These are phyloP conservation scores for Margaritispora aquatica DNA, from an alignment of 495 filamentous ascomycete species.

Conservation along the genomic window DNA sequence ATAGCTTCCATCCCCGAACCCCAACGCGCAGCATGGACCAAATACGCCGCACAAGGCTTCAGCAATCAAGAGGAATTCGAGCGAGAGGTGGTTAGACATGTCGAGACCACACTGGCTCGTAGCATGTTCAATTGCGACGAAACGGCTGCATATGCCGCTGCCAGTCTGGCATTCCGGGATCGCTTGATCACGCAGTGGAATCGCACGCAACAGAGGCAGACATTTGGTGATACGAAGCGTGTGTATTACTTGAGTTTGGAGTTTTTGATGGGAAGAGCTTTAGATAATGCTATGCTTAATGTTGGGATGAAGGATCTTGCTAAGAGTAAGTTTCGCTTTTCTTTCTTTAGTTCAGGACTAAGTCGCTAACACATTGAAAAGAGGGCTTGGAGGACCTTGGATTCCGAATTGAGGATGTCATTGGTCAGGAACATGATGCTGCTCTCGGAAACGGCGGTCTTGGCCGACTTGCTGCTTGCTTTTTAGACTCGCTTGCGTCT, in stretches of 20 bases:
- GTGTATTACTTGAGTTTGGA: slow-evolving; percentile 96
- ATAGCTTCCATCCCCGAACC: slow-evolving; percentile 74
- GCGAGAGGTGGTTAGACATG: slow-evolving; percentile 81
- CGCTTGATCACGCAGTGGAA: slow-evolving; percentile 95
- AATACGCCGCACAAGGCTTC: slow-evolving; percentile 66
- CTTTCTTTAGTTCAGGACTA: not conserved
- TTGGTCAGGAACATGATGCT: slow-evolving; percentile 91
- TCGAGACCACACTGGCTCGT: slow-evolving; percentile 93
- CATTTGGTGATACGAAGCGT: slow-evolving; percentile 81
- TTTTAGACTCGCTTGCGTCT: slow-evolving; percentile 91
- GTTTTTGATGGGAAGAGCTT: slow-evolving; percentile 91
- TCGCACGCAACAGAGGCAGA: slow-evolving; percentile 93
- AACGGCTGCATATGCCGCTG: slow-evolving; percentile 83
- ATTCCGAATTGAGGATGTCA: slow-evolving; percentile 94
- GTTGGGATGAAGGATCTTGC: slow-evolving; percentile 81
- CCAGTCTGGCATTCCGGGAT: slow-evolving; percentile 86
- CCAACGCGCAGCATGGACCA: slow-evolving; percentile 83
- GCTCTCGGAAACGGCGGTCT: slow-evolving; percentile 95
- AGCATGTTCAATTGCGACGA: slow-evolving; percentile 99
- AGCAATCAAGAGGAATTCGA: slow-evolving; percentile 60
- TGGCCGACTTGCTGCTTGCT: slow-evolving; percentile 90
- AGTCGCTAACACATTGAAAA: slow-evolving; percentile 10
- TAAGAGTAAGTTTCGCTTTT: slow-evolving; percentile 43
- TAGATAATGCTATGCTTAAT: slow-evolving; percentile 99
- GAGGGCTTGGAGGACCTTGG: slow-evolving; percentile 83